Percentiles rank a stretch among this genome's conserved stretches.
Evolutionary conservation across 1,284 basidiomycete genomes (phyloP).

Genomic region (Vanrija humicola): DNA sequence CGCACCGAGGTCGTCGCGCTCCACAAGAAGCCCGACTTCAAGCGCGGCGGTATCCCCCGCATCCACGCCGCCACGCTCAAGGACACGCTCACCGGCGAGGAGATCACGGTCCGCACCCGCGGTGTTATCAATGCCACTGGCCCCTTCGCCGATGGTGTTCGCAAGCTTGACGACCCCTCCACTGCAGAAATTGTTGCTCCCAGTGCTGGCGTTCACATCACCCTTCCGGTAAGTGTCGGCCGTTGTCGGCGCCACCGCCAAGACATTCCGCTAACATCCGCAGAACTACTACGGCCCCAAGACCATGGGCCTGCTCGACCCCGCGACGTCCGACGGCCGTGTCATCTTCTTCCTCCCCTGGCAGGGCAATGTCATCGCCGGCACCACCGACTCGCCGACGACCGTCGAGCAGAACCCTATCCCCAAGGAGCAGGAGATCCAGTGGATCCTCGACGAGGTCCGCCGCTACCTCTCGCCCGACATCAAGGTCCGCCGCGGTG

Average conservation of each 20-base stretch:
- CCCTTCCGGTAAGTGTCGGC: slow-evolving; percentile 60
- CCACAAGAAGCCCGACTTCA: slow-evolving; percentile 59
- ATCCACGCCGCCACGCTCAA: slow-evolving; percentile 72
- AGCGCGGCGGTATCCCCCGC: slow-evolving; percentile 55
- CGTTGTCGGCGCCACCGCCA: background rate
- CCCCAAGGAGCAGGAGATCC: slow-evolving; percentile 89
- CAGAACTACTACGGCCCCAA: slow-evolving; percentile 89
- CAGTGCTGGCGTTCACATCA: slow-evolving; percentile 91
- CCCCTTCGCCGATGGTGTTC: slow-evolving; percentile 83
- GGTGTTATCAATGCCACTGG: slow-evolving; percentile 96
- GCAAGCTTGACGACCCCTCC: slow-evolving; percentile 77
- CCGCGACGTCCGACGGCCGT: slow-evolving; percentile 89
- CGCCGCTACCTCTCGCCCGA: slow-evolving; percentile 83
- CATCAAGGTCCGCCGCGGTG: slow-evolving; percentile 90
- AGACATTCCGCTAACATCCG: background rate
- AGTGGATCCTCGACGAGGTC: slow-evolving; percentile 88
- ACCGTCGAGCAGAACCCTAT: slow-evolving; percentile 72
- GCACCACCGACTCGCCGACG: slow-evolving; percentile 87
- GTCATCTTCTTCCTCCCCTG: slow-evolving; percentile 99
- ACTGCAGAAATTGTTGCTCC: slow-evolving; percentile 86
- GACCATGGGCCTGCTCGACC: slow-evolving; percentile 93
- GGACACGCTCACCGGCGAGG: slow-evolving; percentile 71
- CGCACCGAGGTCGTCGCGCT: slow-evolving; percentile 81
- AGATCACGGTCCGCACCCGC: slow-evolving; percentile 80
- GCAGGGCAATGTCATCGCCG: slow-evolving; percentile 97